These are phyloP conservation scores for Vigna unguiculata DNA, from an alignment of 306 rosid species.

Conservation along the genomic window DNA sequence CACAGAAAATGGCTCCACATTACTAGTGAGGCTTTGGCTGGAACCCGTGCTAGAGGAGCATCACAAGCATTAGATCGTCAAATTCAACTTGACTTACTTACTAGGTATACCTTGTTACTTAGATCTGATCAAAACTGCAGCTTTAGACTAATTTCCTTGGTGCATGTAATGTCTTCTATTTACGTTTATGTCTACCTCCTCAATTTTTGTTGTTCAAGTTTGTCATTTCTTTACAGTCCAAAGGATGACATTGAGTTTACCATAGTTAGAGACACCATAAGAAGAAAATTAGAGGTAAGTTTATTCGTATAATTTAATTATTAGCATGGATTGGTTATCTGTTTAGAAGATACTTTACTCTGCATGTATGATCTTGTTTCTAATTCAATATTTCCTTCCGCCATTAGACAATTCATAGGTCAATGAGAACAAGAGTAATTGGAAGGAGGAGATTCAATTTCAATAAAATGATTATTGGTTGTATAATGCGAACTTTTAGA, in stretches of 20 bases:
- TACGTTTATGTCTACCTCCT: conserved; percentile 9
- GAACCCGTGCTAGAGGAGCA: conserved; percentile 91
- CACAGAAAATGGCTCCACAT: conserved; percentile 85
- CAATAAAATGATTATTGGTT: not conserved
- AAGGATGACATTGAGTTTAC: conserved; percentile 93
- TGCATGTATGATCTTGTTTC: conserved; percentile 30
- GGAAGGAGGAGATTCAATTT: not conserved
- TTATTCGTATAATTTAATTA: conserved; percentile 32
- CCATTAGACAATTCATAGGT: conserved; percentile 29
- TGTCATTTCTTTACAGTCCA: conserved; percentile 59
- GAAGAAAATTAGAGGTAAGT: conserved; percentile 83
- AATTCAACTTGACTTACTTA: conserved; percentile 84
- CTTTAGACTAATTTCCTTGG: not conserved
- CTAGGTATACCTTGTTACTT: conserved; percentile 68
- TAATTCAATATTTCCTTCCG: not conserved
- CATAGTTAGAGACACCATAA: conserved; percentile 84
- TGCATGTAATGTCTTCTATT: conserved; percentile 33
- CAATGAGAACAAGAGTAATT: not conserved
- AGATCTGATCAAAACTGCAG: not conserved
- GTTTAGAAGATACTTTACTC: not conserved
- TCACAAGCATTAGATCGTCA: conserved; percentile 71
- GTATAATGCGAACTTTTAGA: conserved; percentile 16
- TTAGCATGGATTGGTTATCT: conserved; percentile 14
- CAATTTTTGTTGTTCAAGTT: conserved; percentile 26
- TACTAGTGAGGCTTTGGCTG: conserved; percentile 94